Evolutionary conservation across 768 basidiomycete species (phyloP), one percentile per base, ranked within the genome.

Genomic region (Grammothele lineata): DNA sequence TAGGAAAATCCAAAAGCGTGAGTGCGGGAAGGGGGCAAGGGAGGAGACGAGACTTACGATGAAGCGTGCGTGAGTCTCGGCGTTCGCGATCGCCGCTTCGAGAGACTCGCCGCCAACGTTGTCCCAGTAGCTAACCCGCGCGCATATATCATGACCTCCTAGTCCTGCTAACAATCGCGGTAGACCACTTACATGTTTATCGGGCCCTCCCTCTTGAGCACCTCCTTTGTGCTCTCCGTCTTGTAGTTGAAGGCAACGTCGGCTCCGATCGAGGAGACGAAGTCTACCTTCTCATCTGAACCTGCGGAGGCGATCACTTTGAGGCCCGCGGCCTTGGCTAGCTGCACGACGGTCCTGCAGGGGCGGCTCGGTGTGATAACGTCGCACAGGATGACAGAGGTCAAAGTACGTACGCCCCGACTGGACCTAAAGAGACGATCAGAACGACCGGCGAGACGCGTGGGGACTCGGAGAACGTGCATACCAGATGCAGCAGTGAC

Each of bases 231-330:
- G 40, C 67, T 67, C 0, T 69, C 68, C 0, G 73, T 86, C 71
- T 89, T 85, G 66, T 85, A 87, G 61, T 88, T 86, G 68, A 86
- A 87, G 0, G 72, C 80, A 4, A 83, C 74, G 54, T 89, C 85
- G 0, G 78, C 77, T 0, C 84, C 86, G 17, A 85, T 53, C 3
- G 72, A 70, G 40, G 72, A 72, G 63, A 85, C 40, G 56, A 75
- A 85, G 4, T 68, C 61, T 5, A 89, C 82, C 62, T 90, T 88
- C 41, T 84, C 81, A n/a, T 87, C 83, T 0, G 78, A 76, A 2
- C 87, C 84, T 0, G 83, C 81, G 0, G 80, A 84, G 0, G 76
- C 82, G 41, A 90, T 83, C 32, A 88, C 86, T 55, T 81, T 83
- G 30, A 70, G 53, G 0, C 75, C 75, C 0, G 64, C 59, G 2